Evolutionary conservation across 2,329 filamentous ascomycete genomes (phyloP), one percentile per base, ranked within the genome.

Genomic region (Graphiopsis chlorocephala): DNA sequence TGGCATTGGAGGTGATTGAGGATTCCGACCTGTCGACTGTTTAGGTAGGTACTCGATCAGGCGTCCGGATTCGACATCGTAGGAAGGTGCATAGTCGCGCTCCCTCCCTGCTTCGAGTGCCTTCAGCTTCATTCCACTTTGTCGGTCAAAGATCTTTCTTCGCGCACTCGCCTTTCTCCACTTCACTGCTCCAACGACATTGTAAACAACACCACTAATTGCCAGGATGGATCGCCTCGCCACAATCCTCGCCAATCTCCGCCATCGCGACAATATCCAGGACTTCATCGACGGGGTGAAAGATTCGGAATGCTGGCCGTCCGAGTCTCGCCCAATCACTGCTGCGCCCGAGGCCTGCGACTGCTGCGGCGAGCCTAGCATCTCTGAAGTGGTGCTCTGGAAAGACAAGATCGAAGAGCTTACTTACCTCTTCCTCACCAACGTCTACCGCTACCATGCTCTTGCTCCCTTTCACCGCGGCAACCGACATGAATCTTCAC

Each of bases 251-350:
- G 17, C 17, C 20, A 60, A 45, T 25, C 25, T 60, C 25, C 57
- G 57, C 5, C 57, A 38, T 8, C 57, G 57, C 57, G 57, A 60
- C 25, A 60, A 48, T 38, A 60, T 60, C 35, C 57, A 38, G 12
- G 57, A 60, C 35, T 60, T 60, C 57, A 48, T 60, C 25, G 35
- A 48, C 25, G 57, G 57, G 5, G 10, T 60, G 25, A 4, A 60
- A 15, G 35, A 60, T 25, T 29, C 35, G 2, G 57, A 60, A 17
- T 47, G 57, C 57, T 60, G 57, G 57, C 57, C 57, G 6, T 60
- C 47, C 35, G 15, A 47, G 23, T 14, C 29, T 12, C 17, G 20
- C 35, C 25, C 35, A 25, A 33, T 23, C 4, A 31, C 53, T 25
- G n/a, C 53, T 12, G 38, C 29, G 14, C 26, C 26, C 10, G 17